Conservation (phyloP, 805 yeast species). For the Barnettozyma botsteinii region DNA sequence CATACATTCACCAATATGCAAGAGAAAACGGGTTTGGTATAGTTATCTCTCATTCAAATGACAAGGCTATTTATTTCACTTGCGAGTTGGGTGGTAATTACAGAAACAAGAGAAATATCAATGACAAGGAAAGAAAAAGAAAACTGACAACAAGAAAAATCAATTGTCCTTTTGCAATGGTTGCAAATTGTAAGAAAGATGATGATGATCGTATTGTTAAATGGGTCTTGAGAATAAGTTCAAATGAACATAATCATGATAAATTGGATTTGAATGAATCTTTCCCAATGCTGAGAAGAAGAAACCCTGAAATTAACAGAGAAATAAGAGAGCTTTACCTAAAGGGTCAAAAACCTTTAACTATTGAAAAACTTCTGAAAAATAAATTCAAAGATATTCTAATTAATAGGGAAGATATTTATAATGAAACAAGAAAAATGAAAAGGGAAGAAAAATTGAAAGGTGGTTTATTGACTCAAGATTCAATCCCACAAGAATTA, state of each 20-base stretch:
- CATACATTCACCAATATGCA: constrained; percentile 26
- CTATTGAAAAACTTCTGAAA: constrained; percentile 24
- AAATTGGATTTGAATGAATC: constrained; percentile 25
- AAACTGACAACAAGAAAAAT: constrained; percentile 27
- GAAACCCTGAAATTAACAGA: constrained; percentile 28
- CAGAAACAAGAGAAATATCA: constrained; percentile 27
- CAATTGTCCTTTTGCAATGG: constrained; percentile 28
- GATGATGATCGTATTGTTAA: constrained; percentile 23
- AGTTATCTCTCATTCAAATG: constrained; percentile 28
- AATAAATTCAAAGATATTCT: constrained; percentile 22
- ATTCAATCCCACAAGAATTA: constrained; percentile 4
- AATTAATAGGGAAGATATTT: constrained; percentile 28
- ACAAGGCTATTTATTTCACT: constrained; percentile 28
- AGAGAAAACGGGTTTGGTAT: constrained; percentile 28
- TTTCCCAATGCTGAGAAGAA: constrained; percentile 28
- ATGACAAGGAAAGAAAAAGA: constrained; percentile 28
- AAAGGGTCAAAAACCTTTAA: constrained; percentile 26
- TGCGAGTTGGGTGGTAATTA: constrained; percentile 28
- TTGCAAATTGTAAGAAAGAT: constrained; percentile 27
- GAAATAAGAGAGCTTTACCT: constrained; percentile 26
- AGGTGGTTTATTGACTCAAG: constrained; percentile 3
- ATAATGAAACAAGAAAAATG: constrained; percentile 29
- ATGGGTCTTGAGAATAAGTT: constrained; percentile 25
- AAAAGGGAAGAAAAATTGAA: constrained; percentile 26
- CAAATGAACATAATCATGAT: constrained; percentile 27